Percentiles rank a stretch among this genome's conserved stretches.
Evolutionary conservation across 345 rosid genomes (phyloP).

Genomic region (Moringa oleifera): DNA sequence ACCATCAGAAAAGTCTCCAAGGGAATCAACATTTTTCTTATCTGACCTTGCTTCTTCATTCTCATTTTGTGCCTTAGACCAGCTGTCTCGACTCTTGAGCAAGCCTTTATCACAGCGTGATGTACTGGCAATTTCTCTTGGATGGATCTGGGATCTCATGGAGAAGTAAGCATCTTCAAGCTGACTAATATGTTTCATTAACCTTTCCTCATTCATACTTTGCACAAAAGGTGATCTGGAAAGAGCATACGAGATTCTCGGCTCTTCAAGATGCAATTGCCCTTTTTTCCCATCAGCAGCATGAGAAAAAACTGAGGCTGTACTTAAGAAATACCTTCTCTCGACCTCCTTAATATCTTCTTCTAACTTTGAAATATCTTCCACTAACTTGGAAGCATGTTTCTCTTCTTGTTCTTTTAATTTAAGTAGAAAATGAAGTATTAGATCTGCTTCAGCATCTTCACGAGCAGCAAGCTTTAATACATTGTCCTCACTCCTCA

Average conservation of each 20-base stretch:
- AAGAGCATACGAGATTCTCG: conserved; percentile 22
- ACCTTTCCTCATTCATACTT: conserved; percentile 37
- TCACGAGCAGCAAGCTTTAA: conserved; percentile 30
- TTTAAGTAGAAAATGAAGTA: conserved; percentile 58
- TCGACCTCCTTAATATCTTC: conserved; percentile 69
- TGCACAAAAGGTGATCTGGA: conserved; percentile 28
- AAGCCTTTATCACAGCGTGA: conserved; percentile 36
- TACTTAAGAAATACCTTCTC: conserved; percentile 34
- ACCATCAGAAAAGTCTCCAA: conserved; percentile 68
- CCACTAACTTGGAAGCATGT: conserved; percentile 51
- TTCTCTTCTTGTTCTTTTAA: conserved; percentile 56
- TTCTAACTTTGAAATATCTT: conserved; percentile 55
- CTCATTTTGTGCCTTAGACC: conserved; percentile 28
- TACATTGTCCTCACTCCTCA: conserved; percentile 24
- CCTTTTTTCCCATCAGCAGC: conserved; percentile 21
- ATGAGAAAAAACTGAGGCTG: conserved; percentile 26
- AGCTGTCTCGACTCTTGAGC: conserved; percentile 29
- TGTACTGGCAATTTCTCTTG: conserved; percentile 26
- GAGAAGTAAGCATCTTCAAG: conserved; percentile 81
- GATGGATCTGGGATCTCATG: conserved; percentile 50
- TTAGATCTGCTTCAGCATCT: conserved; percentile 53
- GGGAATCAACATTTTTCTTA: conserved; percentile 37
- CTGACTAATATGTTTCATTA: conserved; percentile 52
- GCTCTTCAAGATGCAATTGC: conserved; percentile 16
- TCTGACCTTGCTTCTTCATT: conserved; percentile 26